Evolutionary conservation across 441 rosid genomes (phyloP), one percentile per base, ranked within the genome.

Genomic region (Isatis lusitanica): DNA sequence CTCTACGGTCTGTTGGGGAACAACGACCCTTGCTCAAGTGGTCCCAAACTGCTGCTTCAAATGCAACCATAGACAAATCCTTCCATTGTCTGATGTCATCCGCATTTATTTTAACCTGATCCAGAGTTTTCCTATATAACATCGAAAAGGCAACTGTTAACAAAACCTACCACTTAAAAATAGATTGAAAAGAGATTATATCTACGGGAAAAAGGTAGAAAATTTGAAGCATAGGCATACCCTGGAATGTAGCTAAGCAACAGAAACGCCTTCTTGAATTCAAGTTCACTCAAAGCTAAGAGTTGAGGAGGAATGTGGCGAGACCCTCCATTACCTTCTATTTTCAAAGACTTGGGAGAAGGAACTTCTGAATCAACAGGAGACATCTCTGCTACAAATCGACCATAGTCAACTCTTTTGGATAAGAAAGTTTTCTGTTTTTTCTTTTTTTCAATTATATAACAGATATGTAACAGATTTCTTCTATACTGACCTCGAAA

Each of bases 251-350:
- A 94, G 79, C 70, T 87, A 38, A 90, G 67, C 7, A 94, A 74
- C 6, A 94, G 80, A 75, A 94, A 94, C 0, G 80, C 85, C 60
- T 89, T 94, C 12, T 86, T 74, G 38, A 90, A 90, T 46, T 90
- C 94, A 4, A 92, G 88, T 43, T 89, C 91, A 11, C 84, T 80
- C 58, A 90, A 78, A 5, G 95, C 94, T 65, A 74, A 57, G n/a
- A 85, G 60, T 63, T 86, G 86, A 9, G 89, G 86, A 9, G 88
- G 78, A 61, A 70, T 83, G 15, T 50, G 42, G 7, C 21, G 11
- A 42, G 76, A 71, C 24, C 68, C 50, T 70, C 58, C 62, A 15
- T 31, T n/a, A 10, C 0, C 18, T 71, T 71, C 51, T 30, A 35
- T 65, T 64, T 12, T 38, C 67, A 55, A 30, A 51, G 61, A 3